Conservation (phyloP, 2,329 filamentous ascomycete genomes). For the Coccinonectria pachysandricola region DNA sequence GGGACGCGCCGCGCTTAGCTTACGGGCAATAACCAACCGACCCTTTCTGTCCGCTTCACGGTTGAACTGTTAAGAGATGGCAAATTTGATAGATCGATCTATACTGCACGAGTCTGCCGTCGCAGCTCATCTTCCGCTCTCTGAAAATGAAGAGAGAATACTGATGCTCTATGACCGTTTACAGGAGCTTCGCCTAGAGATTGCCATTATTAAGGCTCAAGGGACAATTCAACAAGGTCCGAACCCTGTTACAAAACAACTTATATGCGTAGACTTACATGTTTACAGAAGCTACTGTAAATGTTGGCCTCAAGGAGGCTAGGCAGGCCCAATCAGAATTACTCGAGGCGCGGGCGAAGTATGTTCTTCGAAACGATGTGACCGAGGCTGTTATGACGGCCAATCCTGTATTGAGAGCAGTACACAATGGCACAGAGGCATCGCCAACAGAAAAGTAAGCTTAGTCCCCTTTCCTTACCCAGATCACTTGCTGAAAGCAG, state of each 20-base stretch:
- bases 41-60: no score
- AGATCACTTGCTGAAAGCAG: slow-evolving; percentile 5
- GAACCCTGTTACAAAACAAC: slow-evolving; percentile 1
- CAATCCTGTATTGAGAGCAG: slow-evolving; percentile 67
- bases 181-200: slow-evolving; percentile 61
- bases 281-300: slow-evolving; percentile 14
- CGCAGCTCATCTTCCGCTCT: slow-evolving; percentile 42
- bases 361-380: slow-evolving; percentile 59
- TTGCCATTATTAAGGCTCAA: slow-evolving; percentile 51
- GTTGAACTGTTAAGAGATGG: no score
- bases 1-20: no score
- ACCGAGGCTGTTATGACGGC: slow-evolving; percentile 59
- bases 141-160: slow-evolving; percentile 53
- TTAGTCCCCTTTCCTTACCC: background rate
- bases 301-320: slow-evolving; percentile 38
- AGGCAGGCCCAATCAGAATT: slow-evolving; percentile 53
- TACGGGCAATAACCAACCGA: no score
- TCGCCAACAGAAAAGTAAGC: slow-evolving; percentile 58
- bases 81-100: no score
- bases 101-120: no score
- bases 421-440: slow-evolving; percentile 56
- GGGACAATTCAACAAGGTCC: slow-evolving; percentile 27
- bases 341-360: slow-evolving; percentile 59
- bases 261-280: slow-evolving; percentile 6
- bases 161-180: slow-evolving; percentile 62